Conservation (phyloP, 495 filamentous ascomycete genomes). For the Daldinia concentrica region DNA sequence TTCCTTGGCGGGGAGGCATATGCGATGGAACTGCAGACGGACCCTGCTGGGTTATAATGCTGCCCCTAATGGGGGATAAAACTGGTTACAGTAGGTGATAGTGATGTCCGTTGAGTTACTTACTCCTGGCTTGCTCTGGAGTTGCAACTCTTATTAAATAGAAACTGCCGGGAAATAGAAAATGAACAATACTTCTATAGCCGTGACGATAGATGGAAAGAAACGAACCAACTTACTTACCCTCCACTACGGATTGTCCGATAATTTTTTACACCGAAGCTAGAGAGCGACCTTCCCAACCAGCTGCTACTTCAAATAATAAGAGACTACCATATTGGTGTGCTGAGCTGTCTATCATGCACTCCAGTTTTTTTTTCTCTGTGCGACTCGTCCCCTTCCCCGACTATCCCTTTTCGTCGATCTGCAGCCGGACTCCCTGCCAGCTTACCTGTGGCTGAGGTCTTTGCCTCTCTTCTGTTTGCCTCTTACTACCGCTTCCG, state of each 20-base stretch:
- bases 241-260: conserved; percentile 19
- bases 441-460: conserved; percentile 31
- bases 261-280: conserved; percentile 17
- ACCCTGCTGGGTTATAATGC: conserved; percentile 26
- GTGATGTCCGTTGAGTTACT: not conserved
- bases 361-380: conserved; percentile 40
- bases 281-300: conserved; percentile 27
- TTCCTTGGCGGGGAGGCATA: conserved; percentile 33
- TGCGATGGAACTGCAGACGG: conserved; percentile 44
- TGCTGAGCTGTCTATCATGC: conserved; percentile 45
- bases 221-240: conserved; percentile 6
- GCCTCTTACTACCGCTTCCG: conserved; percentile 13
- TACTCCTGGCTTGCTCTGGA: conserved; percentile 21
- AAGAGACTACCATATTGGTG: conserved; percentile 33
- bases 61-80: conserved; percentile 34
- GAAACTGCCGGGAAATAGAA: conserved; percentile 31
- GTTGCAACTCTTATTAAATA: conserved; percentile 32
- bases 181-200: conserved; percentile 11
- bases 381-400: conserved; percentile 39
- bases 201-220: not conserved
- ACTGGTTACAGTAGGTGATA: conserved; percentile 44
- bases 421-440: conserved; percentile 39
- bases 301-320: conserved; percentile 11
- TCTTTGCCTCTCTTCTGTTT: conserved; percentile 39
- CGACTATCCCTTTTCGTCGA: conserved; percentile 44